Evolutionary conservation across 2,329 filamentous ascomycete genomes (phyloP).

Genomic region (Dactylonectria estremocensis): DNA sequence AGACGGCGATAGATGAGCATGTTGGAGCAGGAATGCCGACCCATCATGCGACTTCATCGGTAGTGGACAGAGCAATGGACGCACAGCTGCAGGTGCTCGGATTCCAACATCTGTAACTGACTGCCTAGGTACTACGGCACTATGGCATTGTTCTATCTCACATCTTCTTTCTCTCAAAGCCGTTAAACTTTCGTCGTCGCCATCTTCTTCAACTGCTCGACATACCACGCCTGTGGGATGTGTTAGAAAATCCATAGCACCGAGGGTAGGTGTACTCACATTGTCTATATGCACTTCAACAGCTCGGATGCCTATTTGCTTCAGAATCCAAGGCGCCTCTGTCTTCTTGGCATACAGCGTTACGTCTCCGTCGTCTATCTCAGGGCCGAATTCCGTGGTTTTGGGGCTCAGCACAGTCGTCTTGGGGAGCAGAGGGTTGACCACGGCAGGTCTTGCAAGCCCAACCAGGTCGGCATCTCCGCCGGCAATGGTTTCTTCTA

Average conservation of each 20-base stretch:
- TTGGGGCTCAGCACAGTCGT: conserved; percentile 16
- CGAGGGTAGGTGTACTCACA: not conserved
- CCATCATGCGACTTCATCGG: too few relatives aligned
- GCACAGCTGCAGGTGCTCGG: too few relatives aligned
- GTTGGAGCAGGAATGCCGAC: too few relatives aligned
- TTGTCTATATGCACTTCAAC: conserved; percentile 31
- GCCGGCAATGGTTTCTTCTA: conserved; percentile 55
- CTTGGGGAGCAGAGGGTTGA: conserved; percentile 56
- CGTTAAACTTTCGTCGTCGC: conserved; percentile 8
- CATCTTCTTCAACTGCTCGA: conserved; percentile 14
- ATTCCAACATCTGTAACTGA: too few relatives aligned
- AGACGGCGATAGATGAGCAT: too few relatives aligned
- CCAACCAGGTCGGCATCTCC: conserved; percentile 59
- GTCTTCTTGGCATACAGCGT: conserved; percentile 24
- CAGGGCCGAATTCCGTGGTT: not conserved
- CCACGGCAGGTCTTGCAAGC: conserved; percentile 54
- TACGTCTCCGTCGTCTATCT: conserved; percentile 9
- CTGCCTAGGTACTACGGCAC: too few relatives aligned
- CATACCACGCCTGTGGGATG: conserved; percentile 19
- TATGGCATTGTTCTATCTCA: too few relatives aligned
- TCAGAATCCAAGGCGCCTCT: conserved; percentile 24
- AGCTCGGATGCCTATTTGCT: conserved; percentile 20
- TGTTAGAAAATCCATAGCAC: not conserved
- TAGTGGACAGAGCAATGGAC: too few relatives aligned
- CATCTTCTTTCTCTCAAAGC: too few relatives aligned